These are phyloP conservation scores for Trichosporon faecale DNA, from an alignment of 1,284 basidiomycete genomes.

Conservation along the genomic window DNA sequence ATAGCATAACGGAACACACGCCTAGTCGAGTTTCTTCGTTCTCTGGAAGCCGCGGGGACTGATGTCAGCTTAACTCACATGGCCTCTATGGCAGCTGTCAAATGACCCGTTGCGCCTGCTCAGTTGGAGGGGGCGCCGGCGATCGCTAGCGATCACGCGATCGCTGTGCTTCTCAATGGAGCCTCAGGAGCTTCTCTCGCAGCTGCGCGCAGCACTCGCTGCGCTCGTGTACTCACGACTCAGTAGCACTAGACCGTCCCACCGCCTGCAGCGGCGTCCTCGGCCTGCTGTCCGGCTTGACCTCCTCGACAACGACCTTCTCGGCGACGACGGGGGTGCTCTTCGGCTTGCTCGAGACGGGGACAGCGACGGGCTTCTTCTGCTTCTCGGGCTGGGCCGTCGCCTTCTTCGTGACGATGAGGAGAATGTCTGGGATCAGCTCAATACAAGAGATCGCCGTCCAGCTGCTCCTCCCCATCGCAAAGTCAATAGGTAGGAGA, in stretches of 20 bases:
- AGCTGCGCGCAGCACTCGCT: not conserved
- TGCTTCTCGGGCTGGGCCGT: not conserved
- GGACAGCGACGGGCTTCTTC: not conserved
- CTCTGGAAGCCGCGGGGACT: conserved; percentile 5
- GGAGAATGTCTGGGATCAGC: not conserved
- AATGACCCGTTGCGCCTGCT: too few species aligned
- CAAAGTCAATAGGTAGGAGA: too few species aligned
- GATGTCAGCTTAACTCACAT: not conserved
- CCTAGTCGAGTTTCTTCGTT: conserved; percentile 10
- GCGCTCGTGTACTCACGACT: not conserved
- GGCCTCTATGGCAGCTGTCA: too few species aligned
- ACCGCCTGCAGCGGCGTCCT: not conserved
- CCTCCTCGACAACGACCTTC: not conserved
- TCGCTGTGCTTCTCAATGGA: not conserved
- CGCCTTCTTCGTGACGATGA: not conserved
- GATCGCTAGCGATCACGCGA: not conserved
- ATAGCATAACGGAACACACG: not conserved
- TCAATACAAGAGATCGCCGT: not conserved
- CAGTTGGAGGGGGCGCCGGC: too few species aligned
- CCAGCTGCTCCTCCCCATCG: too few species aligned
- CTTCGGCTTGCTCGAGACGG: not conserved
- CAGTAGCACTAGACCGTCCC: not conserved
- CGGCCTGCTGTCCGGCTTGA: not conserved
- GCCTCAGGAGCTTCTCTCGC: not conserved
- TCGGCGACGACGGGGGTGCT: not conserved